Base-by-base conservation (phyloP, 2,329 filamentous ascomycete genomes). In the Chaetomiaceae sp. region DNA sequence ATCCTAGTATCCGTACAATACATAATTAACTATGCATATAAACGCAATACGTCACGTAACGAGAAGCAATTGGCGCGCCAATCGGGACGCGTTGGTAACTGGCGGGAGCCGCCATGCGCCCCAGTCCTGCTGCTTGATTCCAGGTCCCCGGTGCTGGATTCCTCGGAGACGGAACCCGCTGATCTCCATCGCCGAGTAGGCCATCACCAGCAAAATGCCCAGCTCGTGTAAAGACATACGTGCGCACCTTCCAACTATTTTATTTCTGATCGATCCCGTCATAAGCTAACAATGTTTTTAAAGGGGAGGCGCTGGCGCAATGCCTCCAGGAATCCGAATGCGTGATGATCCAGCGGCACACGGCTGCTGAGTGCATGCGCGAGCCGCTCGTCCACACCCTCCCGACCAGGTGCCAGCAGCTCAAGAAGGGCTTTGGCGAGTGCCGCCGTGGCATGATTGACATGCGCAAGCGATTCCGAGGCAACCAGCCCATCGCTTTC, bases 321-420 rank as follows among this genome's bases (percentile, higher is more conserved):
- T 99, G 94, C 75, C 89, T 99, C 61, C 91, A 96, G 71, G 84
- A 95, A 71, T 95, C 89, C 65, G 92, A 97, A 71, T 99, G 94
- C 73, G 88, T 99, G 65, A 90, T 97, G 84, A 79, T 96, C 54
- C 79, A 96, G 57, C 90, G 91, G 54, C 85, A 96, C 76, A 82
- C 80, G 8, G 89, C 94, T 20, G 79, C 86, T 69, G 92, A 96
- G 66, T 99, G 94, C 71, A 83, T 99, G 41, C 87, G 89, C 44
- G 79, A 85, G 16, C 92, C 92, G 3, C 84, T 95, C 58, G 77
- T 84, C 69, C 85, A 94, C 58, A 86, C 85, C 6, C 84, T 99
- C 13, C 92, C 94, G 18, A 85, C 81, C 21, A 85, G 87, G 72
- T 99, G 94, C 73, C 90, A 92, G 68, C 92, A 96, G 71, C 80